Evolutionary conservation across 805 yeast genomes (phyloP), one percentile per base, ranked within the genome.

Genomic region (Cyberlindnera mrakii): DNA sequence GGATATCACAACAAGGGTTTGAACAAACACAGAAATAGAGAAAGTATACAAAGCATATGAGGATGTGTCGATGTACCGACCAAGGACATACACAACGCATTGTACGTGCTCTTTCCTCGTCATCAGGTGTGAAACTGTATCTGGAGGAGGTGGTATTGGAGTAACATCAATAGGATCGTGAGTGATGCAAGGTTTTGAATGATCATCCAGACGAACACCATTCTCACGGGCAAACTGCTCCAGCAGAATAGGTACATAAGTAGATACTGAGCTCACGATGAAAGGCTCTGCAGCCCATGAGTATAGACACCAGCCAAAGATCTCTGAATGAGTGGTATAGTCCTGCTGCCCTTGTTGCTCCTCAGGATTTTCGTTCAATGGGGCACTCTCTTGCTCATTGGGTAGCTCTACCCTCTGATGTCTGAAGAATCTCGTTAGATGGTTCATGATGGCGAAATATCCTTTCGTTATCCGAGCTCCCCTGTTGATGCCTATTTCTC

Each of bases 271-370:
- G 33, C 86, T 78, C 7, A 85, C 93, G 4, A 83, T 73, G 55
- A 84, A 85, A 0, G 93, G 93, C 58, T 85, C 95, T 17, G 85
- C 77, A 1, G 90, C 89, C 74, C 85, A 80, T 3, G 82, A 68
- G 50, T 78, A 81, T 6, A 80, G 65, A 55, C 79, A 78, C 90
- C 90, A 77, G 4, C 90, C 91, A 30, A 68, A 51, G 3, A 81
- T 67, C 49, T 76, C 80, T 30, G 62, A 53, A 25, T 59, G 54
- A 5, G 72, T 61, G 0, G 77, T 68, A 35, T 46, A 46, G 2
- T 25, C 30, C 20, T 14, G 19, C 14, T n/a, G 30, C 9, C 11
- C 27, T 23, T 23, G 27, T 23, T 23, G 27, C 27, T 23, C 27
- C 27, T 54, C 55, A 23, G 53, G 45, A 3, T 39, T 45, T 5